Percentiles rank a stretch among this genome's conserved stretches.
phyloP scores from a whole-genome alignment of 2,329 filamentous ascomycete genomes.

The Coccinonectria pachysandricola region DNA sequence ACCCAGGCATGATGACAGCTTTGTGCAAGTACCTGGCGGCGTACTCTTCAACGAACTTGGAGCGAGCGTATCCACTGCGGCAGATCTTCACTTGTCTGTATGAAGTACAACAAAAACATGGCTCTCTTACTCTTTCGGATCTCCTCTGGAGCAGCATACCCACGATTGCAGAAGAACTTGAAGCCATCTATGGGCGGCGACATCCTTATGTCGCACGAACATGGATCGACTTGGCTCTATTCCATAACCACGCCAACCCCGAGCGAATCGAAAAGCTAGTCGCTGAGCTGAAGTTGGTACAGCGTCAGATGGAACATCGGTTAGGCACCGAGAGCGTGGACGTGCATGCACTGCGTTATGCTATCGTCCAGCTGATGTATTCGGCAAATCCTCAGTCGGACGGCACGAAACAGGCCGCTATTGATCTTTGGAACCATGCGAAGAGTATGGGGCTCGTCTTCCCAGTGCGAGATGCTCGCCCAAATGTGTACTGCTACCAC shows the following conservation, averaged over 20 bases:
- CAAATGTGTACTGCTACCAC: slow-evolving; percentile 33
- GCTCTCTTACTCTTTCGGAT: slow-evolving; percentile 31
- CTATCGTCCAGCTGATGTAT: slow-evolving; percentile 30
- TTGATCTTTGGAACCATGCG: slow-evolving; percentile 28
- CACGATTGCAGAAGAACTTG: slow-evolving; percentile 32
- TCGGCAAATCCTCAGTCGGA: slow-evolving; percentile 24
- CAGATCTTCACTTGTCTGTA: slow-evolving; percentile 33
- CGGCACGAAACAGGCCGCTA: slow-evolving; percentile 24
- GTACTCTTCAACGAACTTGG: slow-evolving; percentile 33
- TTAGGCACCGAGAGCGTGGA: slow-evolving; percentile 25
- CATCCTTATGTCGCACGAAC: slow-evolving; percentile 34
- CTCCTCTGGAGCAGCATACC: slow-evolving; percentile 32
- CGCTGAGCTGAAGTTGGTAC: slow-evolving; percentile 26
- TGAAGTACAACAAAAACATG: slow-evolving; percentile 35
- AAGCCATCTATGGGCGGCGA: slow-evolving; percentile 32
- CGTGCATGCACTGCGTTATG: slow-evolving; percentile 29
- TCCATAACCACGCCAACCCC: slow-evolving; percentile 27
- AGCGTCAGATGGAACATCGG: slow-evolving; percentile 26
- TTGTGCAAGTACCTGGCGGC: slow-evolving; percentile 35
- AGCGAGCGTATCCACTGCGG: slow-evolving; percentile 32
- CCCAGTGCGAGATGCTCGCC: slow-evolving; percentile 25
- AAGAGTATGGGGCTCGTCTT: slow-evolving; percentile 26
- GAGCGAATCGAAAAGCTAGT: slow-evolving; percentile 29
- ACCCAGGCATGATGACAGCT: slow-evolving; percentile 34
- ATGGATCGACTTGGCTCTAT: slow-evolving; percentile 32